Evolutionary conservation across 1,284 basidiomycete species (phyloP).

Genomic region (Laetiporus sulphureus): DNA sequence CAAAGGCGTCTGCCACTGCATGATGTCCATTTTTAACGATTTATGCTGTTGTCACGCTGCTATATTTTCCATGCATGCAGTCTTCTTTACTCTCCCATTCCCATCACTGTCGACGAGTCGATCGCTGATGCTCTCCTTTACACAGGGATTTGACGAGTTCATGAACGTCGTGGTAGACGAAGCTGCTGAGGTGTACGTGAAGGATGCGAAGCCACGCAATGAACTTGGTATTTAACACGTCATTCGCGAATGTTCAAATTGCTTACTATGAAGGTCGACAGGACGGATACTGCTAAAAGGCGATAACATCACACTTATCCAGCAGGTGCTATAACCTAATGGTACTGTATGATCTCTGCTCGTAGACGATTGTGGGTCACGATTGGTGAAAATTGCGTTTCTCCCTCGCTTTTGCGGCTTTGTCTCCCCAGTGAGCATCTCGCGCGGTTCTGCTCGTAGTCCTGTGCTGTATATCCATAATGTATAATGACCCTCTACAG

Average conservation of each 20-base stretch:
- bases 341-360: too few relatives aligned
- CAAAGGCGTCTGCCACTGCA: conserved; percentile 20
- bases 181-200: conserved; percentile 88
- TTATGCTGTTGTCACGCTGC: too few relatives aligned
- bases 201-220: conserved; percentile 77
- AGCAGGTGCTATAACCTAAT: conserved; percentile 51
- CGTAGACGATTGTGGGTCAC: too few relatives aligned
- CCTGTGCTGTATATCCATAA: too few relatives aligned
- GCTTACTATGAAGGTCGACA: too few relatives aligned
- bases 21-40: conserved; percentile 10
- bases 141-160: conserved; percentile 98
- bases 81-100: too few relatives aligned
- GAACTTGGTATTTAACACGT: conserved; percentile 61
- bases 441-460: too few relatives aligned
- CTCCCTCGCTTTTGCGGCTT: too few relatives aligned
- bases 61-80: conserved; percentile 8
- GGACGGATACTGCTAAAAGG: conserved; percentile 93
- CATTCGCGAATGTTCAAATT: too few relatives aligned
- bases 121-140: conserved; percentile 15
- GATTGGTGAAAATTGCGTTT: too few relatives aligned
- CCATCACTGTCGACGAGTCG: too few relatives aligned
- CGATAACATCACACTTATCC: conserved; percentile 94
- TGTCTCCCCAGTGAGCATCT: too few relatives aligned
- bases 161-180: conserved; percentile 99
- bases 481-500: conserved; percentile 36